Evolutionary conservation across 2,329 filamentous ascomycete species (phyloP).

Genomic region (Colletotrichum noveboracense): DNA sequence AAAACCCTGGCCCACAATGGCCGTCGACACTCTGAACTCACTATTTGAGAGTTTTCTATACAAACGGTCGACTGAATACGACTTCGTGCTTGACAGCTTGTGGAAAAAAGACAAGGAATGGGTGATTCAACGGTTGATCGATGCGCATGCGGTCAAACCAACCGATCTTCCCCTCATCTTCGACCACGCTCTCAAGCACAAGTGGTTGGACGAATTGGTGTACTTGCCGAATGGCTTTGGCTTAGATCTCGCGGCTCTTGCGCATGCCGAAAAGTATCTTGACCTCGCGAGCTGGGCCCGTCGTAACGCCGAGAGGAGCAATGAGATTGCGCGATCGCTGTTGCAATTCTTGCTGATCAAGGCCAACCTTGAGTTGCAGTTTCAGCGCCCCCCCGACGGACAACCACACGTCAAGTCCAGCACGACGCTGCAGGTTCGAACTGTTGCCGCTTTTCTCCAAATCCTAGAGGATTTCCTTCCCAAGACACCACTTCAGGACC

Average conservation of each 20-base stretch:
- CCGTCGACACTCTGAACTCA: slow-evolving; percentile 76
- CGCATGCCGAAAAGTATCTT: slow-evolving; percentile 80
- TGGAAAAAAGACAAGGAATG: slow-evolving; percentile 92
- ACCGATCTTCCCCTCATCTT: slow-evolving; percentile 48
- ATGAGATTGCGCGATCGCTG: slow-evolving; percentile 73
- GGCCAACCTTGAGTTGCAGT: slow-evolving; percentile 78
- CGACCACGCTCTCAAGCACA: slow-evolving; percentile 76
- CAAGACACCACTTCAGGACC: slow-evolving; percentile 64
- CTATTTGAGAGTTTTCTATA: slow-evolving; percentile 84
- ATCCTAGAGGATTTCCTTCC: slow-evolving; percentile 77
- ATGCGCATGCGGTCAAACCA: slow-evolving; percentile 78
- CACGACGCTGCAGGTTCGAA: slow-evolving; percentile 82
- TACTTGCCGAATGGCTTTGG: slow-evolving; percentile 83
- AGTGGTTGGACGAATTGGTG: slow-evolving; percentile 84
- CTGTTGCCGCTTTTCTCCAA: slow-evolving; percentile 79
- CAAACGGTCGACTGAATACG: slow-evolving; percentile 77
- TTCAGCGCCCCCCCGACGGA: slow-evolving; percentile 72
- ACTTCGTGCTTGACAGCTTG: slow-evolving; percentile 88
- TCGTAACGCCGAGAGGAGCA: slow-evolving; percentile 68
- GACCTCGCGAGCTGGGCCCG: slow-evolving; percentile 84
- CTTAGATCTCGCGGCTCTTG: slow-evolving; percentile 84
- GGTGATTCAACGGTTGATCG: slow-evolving; percentile 81
- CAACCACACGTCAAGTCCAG: slow-evolving; percentile 63
- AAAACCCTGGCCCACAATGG: slow-evolving; percentile 77
- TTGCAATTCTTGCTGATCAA: slow-evolving; percentile 86